Conservation (phyloP, 148 eudicot species). For the Nyssa sinensis region DNA sequence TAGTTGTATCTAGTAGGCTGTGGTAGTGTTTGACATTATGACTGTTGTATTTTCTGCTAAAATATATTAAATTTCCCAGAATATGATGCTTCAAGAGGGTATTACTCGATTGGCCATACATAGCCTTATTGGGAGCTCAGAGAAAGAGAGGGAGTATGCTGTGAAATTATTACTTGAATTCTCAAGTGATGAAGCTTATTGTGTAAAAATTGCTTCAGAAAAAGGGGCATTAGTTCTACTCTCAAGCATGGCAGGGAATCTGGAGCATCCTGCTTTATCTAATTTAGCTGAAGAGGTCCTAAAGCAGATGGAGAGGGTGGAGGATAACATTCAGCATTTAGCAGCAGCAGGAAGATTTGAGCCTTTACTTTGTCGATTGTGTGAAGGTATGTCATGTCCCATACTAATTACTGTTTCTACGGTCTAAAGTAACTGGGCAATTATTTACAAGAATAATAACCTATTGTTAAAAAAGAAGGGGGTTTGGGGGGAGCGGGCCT, state of each 20-base stretch:
- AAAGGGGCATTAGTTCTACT: slow-evolving; percentile 69
- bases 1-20: not conserved
- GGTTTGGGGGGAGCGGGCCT: no score
- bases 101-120: slow-evolving; percentile 54
- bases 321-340: slow-evolving; percentile 51
- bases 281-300: slow-evolving; percentile 58
- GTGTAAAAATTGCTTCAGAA: slow-evolving; percentile 60
- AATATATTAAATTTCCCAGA: slow-evolving; percentile 26
- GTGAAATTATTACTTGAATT: slow-evolving; percentile 57
- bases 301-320: slow-evolving; percentile 45
- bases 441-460: not conserved
- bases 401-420: not conserved
- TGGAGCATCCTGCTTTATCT: slow-evolving; percentile 54
- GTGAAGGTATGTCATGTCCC: slow-evolving; percentile 44
- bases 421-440: not conserved
- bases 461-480: not conserved
- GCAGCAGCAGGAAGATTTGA: slow-evolving; percentile 70
- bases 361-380: slow-evolving; percentile 50
- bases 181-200: slow-evolving; percentile 44
- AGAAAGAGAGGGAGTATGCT: slow-evolving; percentile 56
- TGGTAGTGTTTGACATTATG: not conserved
- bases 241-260: slow-evolving; percentile 59
- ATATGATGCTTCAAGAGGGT: slow-evolving; percentile 54
- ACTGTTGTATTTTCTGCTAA: slow-evolving; percentile 1
- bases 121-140: slow-evolving; percentile 55